Evolutionary conservation across 805 yeast genomes (phyloP).

Genomic region (Saccharomycopsis olivae): DNA sequence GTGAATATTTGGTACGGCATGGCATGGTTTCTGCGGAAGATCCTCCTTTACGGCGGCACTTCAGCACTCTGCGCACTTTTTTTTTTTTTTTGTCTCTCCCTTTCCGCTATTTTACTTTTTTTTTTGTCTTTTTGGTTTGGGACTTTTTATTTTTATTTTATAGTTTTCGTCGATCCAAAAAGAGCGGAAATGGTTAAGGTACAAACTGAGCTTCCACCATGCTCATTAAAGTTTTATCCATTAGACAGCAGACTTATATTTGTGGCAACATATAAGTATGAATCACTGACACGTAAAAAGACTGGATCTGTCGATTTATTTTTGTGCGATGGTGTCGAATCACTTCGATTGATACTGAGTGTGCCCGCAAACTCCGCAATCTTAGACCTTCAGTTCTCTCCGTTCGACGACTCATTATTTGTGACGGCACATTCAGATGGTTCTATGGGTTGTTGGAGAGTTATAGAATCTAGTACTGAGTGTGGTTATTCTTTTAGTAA

Average conservation of each 20-base stretch:
- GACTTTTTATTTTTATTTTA: no score
- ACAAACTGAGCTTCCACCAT: constrained; percentile 64
- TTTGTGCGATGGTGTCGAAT: constrained; percentile 6
- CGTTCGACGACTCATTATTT: constrained; percentile 37
- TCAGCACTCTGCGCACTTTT: no score
- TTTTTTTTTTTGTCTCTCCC: no score
- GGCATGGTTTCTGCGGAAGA: no score
- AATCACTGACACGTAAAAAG: constrained; percentile 45
- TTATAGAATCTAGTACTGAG: neutral
- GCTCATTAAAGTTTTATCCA: constrained; percentile 59
- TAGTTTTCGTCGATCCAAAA: no score
- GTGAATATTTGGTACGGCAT: no score
- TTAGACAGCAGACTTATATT: constrained; percentile 36
- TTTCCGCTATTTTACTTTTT: no score
- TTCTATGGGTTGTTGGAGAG: constrained; percentile 51
- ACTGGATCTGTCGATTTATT: constrained; percentile 50
- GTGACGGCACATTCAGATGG: constrained; percentile 80
- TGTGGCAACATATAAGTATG: constrained; percentile 74
- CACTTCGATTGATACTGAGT: neutral
- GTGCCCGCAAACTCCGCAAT: constrained; percentile 46
- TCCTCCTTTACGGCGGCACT: no score
- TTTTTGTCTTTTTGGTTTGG: no score
- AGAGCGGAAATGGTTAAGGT: constrained; percentile 21
- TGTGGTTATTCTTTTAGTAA: neutral
- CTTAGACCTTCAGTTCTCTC: constrained; percentile 63